Evolutionary conservation across 805 yeast genomes (phyloP), one percentile per base, ranked within the genome.

Genomic region (Zygosaccharomyces lentus): DNA sequence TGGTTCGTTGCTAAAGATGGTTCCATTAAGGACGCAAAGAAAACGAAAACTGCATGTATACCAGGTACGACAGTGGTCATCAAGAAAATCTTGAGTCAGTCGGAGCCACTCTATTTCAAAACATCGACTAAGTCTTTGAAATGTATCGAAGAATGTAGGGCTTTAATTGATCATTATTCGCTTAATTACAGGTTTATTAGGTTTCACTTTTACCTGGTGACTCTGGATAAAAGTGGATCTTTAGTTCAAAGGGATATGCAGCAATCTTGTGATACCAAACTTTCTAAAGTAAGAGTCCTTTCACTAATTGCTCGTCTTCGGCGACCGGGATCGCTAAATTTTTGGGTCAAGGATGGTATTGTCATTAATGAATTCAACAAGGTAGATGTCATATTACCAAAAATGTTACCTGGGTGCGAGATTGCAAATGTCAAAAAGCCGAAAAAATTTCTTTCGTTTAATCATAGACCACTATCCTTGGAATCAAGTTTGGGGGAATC

Each of bases 1-100:
- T 73, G 77, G 77, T 41, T 41, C 8, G 68, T 71, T 2, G 52
- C 57, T 40, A 43, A 34, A 2, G 38, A 50, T 5, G 75, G 76
- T 1, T 4, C 56, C 0, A 45, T 61, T 6, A 47, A 49, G 30
- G 29, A 39, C 2, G 47, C 57, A 1, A 45, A 45, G 4, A 26
- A 59, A 1, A 49, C 44, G 9, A 57, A 55, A 13, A 54, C 58
- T 1, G 56, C 72, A 2, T 55, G 62, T 15, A 52, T 64, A 1
- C 34, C 38, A 2, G 78, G 78, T 0, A 73, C 78, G 0, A 51
- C 65, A 0, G 53, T 74, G 0, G 56, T 49, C 3, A 46, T 72
- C 1, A 52, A 47, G 31, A 68, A 65, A 0, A 40, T 74, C 5
- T 64, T 73, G 25, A 48, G 51, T 9, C 54, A 59, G 1, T 51